Evolutionary conservation across 108 stramenopile species (phyloP).

Genomic region (Nitzschia putrida): DNA sequence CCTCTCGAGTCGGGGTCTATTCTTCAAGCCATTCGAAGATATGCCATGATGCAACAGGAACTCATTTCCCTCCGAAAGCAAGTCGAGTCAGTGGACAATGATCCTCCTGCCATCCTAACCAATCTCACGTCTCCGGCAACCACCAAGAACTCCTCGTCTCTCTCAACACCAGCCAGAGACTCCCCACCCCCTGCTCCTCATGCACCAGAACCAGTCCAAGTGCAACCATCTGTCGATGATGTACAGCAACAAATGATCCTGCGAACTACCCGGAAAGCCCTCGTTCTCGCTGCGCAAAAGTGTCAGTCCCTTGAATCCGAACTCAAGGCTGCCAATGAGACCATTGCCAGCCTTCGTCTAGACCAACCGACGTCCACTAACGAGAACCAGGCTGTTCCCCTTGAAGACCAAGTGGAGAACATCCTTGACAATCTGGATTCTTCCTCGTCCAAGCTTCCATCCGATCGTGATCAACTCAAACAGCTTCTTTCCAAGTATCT

Average conservation of each 20-base stretch:
- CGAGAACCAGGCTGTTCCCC: not conserved
- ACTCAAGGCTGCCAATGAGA: conserved; percentile 13
- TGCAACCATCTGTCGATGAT: not conserved
- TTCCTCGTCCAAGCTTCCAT: not conserved
- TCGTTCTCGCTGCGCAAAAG: conserved; percentile 16
- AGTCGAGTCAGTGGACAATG: conserved; percentile 19
- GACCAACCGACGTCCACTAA: not conserved
- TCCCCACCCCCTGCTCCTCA: not conserved
- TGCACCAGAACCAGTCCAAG: not conserved
- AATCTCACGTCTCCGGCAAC: conserved; percentile 30
- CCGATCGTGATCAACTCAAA: conserved; percentile 8
- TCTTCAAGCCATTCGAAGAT: conserved; percentile 38
- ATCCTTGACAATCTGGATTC: conserved; percentile 5
- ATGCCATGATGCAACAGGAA: conserved; percentile 38
- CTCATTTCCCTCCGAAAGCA: conserved; percentile 32
- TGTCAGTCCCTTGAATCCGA: conserved; percentile 9
- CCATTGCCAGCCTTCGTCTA: conserved; percentile 2
- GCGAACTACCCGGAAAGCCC: conserved; percentile 15
- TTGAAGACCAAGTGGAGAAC: not conserved
- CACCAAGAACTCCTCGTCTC: conserved; percentile 2
- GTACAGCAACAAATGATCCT: not conserved
- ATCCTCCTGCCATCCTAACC: conserved; percentile 39
- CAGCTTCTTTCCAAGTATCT: not conserved
- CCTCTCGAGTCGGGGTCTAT: conserved; percentile 23
- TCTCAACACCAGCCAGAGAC: conserved; percentile 10